Base-by-base conservation (phyloP, 2,329 filamentous ascomycete genomes). In the Rutstroemia sp. region DNA sequence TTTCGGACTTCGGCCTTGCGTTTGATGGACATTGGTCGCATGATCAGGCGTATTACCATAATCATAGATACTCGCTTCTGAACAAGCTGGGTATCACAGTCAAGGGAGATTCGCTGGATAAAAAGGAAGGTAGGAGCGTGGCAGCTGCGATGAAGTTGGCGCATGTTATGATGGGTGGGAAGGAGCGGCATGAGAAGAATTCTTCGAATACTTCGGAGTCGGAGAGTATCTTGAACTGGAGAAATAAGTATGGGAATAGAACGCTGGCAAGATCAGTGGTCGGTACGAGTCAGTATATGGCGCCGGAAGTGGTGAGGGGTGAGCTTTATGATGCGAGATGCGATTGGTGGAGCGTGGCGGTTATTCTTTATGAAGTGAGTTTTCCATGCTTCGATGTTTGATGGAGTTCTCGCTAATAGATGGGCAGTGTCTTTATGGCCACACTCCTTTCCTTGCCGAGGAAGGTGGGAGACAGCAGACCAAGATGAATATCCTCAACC, bases 281-380 rank as follows among this genome's bases (percentile, higher is more conserved):
- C 10, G 92, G 92, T 2, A 97, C 94, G 2, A 96, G 91, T 69
- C 92, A 96, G 69, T 97, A 97, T 74, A 97, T 96, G 94, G 92
- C 94, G 0, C 92, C 92, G 2, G 94, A 97, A 74, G 89, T 97
- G 17, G 86, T 96, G 57, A 77, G 81, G 62, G 89, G 92, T 27
- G 81, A 90, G 49, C 74, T 79, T 39, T 97, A 97, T 70, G 94
- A 97, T 72, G 92, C 89, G 30, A 81, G 92, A 67, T 97, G 92
- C 72, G 92, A 97, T 72, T 97, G 82, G 90, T 97, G 89, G 92
- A 96, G 92, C 72, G 82, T 97, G 64, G 92, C 91, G 53, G 84
- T 97, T 68, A 96, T 97, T 67, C 73, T 97, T 56, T 97, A 89
- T 67, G 92, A 97, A 71, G 81, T 80, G 64, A 54, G 68, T 61